Percentiles rank a stretch among this genome's conserved stretches.
Evolutionary conservation across 1,284 basidiomycete species (phyloP).

Genomic region (Papiliotrema nemorosa): DNA sequence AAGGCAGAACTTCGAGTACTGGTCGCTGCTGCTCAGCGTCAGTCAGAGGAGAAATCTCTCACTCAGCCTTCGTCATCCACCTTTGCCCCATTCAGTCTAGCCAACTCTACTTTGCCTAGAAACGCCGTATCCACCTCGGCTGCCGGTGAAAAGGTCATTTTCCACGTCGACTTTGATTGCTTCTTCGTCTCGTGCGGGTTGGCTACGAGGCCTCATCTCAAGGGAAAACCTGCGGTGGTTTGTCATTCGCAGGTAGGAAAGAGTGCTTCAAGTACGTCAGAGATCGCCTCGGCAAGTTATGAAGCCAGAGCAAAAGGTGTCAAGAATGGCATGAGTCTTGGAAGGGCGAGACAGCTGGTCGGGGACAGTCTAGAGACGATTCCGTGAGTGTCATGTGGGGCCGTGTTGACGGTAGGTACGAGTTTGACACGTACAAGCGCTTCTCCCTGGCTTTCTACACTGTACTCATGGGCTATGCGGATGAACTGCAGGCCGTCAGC

Average conservation of each 20-base stretch:
- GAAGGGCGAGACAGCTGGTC: conserved; percentile 75
- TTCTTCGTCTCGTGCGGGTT: conserved; percentile 95
- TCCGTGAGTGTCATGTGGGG: conserved; percentile 71
- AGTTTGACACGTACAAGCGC: conserved; percentile 68
- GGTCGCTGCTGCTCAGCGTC: conserved; percentile 72
- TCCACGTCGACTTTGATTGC: conserved; percentile 96
- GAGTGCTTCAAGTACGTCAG: conserved; percentile 73
- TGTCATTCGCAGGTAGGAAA: conserved; percentile 78
- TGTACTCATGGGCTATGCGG: conserved; percentile 80
- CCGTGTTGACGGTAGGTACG: conserved; percentile 36
- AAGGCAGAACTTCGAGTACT: conserved; percentile 83
- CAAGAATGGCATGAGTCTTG: conserved; percentile 90
- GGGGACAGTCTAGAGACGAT: conserved; percentile 63
- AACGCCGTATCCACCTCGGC: conserved; percentile 6
- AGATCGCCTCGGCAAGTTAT: conserved; percentile 92
- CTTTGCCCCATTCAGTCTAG: conserved; percentile 17
- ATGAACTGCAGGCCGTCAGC: conserved; percentile 90
- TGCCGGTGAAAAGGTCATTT: conserved; percentile 62
- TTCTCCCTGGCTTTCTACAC: conserved; percentile 85
- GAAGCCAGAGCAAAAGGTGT: conserved; percentile 85
- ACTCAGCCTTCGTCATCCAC: conserved; percentile 16
- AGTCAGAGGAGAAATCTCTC: conserved; percentile 54
- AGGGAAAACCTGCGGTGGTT: conserved; percentile 84
- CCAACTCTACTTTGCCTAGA: conserved; percentile 24
- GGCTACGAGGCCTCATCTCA: conserved; percentile 68